These are phyloP conservation scores for Auxenochlorella protothecoides DNA, from an alignment of 139 green algal species.

Conservation along the genomic window DNA sequence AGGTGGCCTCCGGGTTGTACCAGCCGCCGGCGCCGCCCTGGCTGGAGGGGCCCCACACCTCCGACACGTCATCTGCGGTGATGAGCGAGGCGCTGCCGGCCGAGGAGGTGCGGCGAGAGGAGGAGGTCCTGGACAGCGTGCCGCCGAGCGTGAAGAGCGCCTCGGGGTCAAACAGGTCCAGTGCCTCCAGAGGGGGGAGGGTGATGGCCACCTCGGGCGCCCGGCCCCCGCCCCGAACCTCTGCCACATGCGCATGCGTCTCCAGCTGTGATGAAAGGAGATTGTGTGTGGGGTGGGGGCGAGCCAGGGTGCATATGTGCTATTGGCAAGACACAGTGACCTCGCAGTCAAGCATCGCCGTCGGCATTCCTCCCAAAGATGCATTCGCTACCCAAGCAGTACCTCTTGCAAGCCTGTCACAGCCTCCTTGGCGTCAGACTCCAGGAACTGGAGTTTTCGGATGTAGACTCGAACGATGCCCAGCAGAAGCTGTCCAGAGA, in stretches of 20 bases:
- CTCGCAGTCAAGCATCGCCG: too few relatives aligned
- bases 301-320: too few relatives aligned
- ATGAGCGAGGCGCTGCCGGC: constrained; percentile 21
- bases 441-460: constrained; percentile 68
- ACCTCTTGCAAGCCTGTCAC: constrained; percentile 44
- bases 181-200: constrained; percentile 27
- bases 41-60: constrained; percentile 14
- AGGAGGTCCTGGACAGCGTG: too few relatives aligned
- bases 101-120: constrained; percentile 14
- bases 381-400: background rate
- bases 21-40: constrained; percentile 16
- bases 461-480: constrained; percentile 88
- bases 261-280: too few relatives aligned
- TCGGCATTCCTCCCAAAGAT: too few relatives aligned
- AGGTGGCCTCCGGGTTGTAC: constrained; percentile 12
- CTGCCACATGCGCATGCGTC: too few relatives aligned
- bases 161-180: constrained; percentile 21
- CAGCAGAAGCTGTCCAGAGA: constrained; percentile 92
- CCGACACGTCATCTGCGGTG: constrained; percentile 33
- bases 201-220: constrained; percentile 51
- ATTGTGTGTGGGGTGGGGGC: too few relatives aligned
- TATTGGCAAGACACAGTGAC: too few relatives aligned
- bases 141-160: constrained; percentile 15
- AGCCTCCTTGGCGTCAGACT: constrained; percentile 54
- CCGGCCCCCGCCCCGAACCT: background rate